Evolutionary conservation across 305 asterid genomes (phyloP), one percentile per base, ranked within the genome.

Genomic region (Nicotiana rustica): DNA sequence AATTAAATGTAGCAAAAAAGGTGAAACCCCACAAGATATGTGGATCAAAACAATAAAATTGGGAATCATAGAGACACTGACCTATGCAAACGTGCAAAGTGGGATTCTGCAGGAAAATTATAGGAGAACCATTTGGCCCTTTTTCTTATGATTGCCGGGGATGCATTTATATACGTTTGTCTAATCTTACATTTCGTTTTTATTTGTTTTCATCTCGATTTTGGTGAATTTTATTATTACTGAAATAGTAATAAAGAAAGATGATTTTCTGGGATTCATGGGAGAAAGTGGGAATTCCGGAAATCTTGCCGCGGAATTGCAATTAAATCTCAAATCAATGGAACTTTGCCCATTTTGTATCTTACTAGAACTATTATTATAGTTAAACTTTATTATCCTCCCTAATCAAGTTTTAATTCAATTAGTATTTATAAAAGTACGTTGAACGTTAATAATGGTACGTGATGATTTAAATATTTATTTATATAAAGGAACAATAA

Each of bases 101-200:
- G 91, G 89, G 92, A 88, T 82, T 89, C 86, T 66, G 87, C 86
- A 78, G n/a, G 49, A 71, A 70, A 71, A 44, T 71, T 44, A 44
- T 12, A 71, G 78, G 19, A 71, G 78, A 71, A 71, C 60, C 78
- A 44, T 44, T 71, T 44, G 13, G 60, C 13, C 57, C 77, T 15
- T 29, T 44, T 71, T 71, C 19, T 4, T 44, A 71, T 44, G 60
- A 59, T 71, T 71, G 78, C 78, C 33, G 60, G 19, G 57, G 56
- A 44, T 71, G 38, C 60, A 44, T 71, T 71, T 71, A 71, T 71
- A 71, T 71, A 71, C 60, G 78, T 71, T 71, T 71, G 13, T 71
- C 78, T 44, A 71, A 44, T 5, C 19, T 71, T 71, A 19, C 36
- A 18, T 18, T 69, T 69, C 67, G 2, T 19, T 1, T 60, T 60